These are phyloP conservation scores for Umbelopsis ramanniana DNA, from an alignment of 192 early-diverging fungal genomes.

Conservation along the genomic window DNA sequence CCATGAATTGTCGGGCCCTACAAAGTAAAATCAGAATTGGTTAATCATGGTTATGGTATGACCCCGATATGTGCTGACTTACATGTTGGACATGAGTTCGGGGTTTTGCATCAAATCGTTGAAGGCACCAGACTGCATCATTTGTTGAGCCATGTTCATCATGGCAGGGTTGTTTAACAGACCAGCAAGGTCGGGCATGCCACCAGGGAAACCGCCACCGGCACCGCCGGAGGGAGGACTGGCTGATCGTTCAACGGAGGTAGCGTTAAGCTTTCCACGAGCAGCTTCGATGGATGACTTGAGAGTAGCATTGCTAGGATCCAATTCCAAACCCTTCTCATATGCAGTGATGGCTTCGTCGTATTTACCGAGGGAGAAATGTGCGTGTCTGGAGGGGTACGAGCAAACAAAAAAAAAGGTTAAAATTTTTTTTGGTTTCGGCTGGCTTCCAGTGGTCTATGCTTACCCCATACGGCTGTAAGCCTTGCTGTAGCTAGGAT, in stretches of 20 bases:
- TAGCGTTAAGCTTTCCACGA: constrained; percentile 53
- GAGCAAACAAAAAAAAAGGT: not conserved
- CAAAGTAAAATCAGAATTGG: constrained; percentile 7
- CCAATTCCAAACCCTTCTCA: constrained; percentile 84
- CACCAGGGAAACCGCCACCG: constrained; percentile 43
- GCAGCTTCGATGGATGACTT: constrained; percentile 75
- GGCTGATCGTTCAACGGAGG: constrained; percentile 29
- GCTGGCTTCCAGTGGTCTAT: not conserved
- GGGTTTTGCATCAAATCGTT: constrained; percentile 92
- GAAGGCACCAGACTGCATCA: constrained; percentile 86
- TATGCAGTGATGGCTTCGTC: constrained; percentile 88
- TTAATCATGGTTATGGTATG: constrained; percentile 12
- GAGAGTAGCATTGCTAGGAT: constrained; percentile 83
- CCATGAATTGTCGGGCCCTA: constrained; percentile 83
- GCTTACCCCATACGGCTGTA: constrained; percentile 87
- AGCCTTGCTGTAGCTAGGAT: constrained; percentile 91
- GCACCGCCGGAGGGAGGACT: constrained; percentile 34
- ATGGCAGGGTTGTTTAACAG: constrained; percentile 94
- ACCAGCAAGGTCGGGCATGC: constrained; percentile 68
- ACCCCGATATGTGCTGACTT: constrained; percentile 28
- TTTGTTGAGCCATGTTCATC: constrained; percentile 94
- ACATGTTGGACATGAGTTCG: constrained; percentile 78
- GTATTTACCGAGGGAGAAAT: constrained; percentile 86
- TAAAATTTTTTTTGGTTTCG: too few relatives aligned
- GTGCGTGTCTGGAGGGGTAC: constrained; percentile 66